Percentiles rank a stretch among this genome's conserved stretches.
These are phyloP conservation scores for Echeveria elegans DNA, from an alignment of 164 flowering plant genomes.

Conservation along the genomic window DNA sequence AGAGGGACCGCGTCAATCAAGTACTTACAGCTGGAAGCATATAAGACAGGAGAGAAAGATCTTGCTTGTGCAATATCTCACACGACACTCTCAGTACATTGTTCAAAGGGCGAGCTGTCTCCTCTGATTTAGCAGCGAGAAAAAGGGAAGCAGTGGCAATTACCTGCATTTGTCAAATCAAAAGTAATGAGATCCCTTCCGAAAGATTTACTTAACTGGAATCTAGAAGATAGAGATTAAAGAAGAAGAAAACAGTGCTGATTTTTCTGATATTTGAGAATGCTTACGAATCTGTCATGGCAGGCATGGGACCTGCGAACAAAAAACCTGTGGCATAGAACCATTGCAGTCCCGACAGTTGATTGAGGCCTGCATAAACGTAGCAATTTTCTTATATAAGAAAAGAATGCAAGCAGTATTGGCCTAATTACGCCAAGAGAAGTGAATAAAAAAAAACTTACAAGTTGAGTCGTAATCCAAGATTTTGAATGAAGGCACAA, in stretches of 20 bases:
- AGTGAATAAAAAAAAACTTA: conserved; percentile 38
- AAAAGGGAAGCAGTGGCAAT: conserved; percentile 90
- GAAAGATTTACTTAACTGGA: background rate
- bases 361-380: conserved; percentile 79
- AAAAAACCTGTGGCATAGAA: conserved; percentile 95
- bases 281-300: conserved; percentile 94
- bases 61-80: conserved; percentile 74
- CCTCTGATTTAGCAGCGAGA: conserved; percentile 91
- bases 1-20: background rate
- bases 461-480: conserved; percentile 83
- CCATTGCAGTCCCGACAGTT: conserved; percentile 91
- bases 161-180: conserved; percentile 40
- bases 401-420: background rate
- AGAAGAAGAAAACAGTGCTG: too few species aligned
- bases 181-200: background rate
- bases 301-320: conserved; percentile 87
- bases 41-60: conserved; percentile 44
- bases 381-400: background rate
- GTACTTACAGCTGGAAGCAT: conserved; percentile 62
- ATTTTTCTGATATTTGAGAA: too few species aligned
- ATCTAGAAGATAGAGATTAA: too few species aligned
- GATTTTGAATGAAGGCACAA: conserved; percentile 80
- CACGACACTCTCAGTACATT: conserved; percentile 55
- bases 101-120: conserved; percentile 76
- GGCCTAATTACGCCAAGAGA: background rate